Conservation (phyloP, 2,329 filamentous ascomycete species). For the Dissoconium aciculare region DNA sequence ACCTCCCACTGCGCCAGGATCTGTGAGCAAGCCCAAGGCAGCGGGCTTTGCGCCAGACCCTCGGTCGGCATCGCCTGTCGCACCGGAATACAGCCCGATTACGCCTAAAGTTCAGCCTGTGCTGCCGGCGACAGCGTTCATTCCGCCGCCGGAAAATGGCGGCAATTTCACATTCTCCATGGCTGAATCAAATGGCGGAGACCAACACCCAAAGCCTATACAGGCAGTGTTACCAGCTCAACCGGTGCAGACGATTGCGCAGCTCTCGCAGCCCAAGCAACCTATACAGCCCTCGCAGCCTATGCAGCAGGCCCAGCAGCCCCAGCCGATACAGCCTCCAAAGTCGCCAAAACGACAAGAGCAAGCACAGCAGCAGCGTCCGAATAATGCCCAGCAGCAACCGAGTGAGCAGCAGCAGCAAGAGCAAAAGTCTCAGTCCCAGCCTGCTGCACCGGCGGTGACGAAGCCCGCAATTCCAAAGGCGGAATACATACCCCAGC, state of each 20-base stretch:
- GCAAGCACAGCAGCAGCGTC: no score
- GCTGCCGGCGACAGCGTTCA: slow-evolving; percentile 13
- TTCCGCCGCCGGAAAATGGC: slow-evolving; percentile 10
- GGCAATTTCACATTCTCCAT: slow-evolving; percentile 10
- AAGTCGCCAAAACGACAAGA: no score
- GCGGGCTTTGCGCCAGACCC: background rate
- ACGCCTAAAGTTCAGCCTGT: slow-evolving; percentile 22
- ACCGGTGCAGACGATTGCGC: no score
- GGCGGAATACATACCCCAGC: slow-evolving; percentile 27
- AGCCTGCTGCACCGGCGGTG: slow-evolving; percentile 2
- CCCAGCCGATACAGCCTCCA: slow-evolving; percentile 3
- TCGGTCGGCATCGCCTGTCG: slow-evolving; percentile 8
- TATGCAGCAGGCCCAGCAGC: slow-evolving; percentile 3
- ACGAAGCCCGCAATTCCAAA: slow-evolving; percentile 11
- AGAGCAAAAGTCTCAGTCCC: slow-evolving; percentile 2
- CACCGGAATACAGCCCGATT: slow-evolving; percentile 22
- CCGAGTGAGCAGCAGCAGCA: slow-evolving; percentile 5
- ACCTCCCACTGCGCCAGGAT: background rate
- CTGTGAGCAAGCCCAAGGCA: slow-evolving; percentile 1
- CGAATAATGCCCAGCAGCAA: slow-evolving; percentile 4
- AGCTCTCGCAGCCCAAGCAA: no score
- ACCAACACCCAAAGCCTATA: no score
- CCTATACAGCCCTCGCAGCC: no score
- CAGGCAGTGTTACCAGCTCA: no score
- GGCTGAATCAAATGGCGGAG: slow-evolving; percentile 3